Base-by-base conservation (phyloP, 495 filamentous ascomycete species). In the Trichoderma gamsii region DNA sequence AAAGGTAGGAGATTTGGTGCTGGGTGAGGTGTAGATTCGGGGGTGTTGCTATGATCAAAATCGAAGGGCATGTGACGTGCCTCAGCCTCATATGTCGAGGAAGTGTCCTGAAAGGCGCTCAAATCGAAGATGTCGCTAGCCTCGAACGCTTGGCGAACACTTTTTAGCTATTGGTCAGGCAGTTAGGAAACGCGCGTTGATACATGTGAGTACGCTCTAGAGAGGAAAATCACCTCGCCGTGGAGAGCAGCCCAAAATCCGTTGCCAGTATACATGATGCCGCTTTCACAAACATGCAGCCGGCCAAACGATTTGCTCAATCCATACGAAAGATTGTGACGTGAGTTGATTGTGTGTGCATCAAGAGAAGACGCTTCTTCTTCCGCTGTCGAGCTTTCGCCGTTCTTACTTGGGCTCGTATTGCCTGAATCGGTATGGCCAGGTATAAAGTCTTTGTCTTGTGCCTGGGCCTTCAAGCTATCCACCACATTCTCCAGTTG, bases 401-500 rank as follows among this genome's bases (percentile, higher is more conserved):
- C 16, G 16, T 21, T 21, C 7, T 51, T 21, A 18, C 21, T 3
- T 15, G 46, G 15, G 7, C 15, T n/a, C n/a, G 46, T n/a, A 51
- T 21, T 21, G 15, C 46, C 16, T 21, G 46, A 21, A 18, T 51
- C 16, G 15, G 18, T 21, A 51, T 51, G 46, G 46, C 16, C 13
- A 51, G 16, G 18, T 21, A n/a, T 51, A 3, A 15, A 18, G 6
- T 51, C 18, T 51, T 51, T 21, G 15, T 51, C 46, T 51, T 51
- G 41, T 44, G 41, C 8, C 27, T 65, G 64, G 12, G 64, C n/a
- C 21, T 27, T 68, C 38, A 72, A 41, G 16, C 59, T 63, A 16
- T 70, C 71, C 29, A 72, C 69, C 61, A 71, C 65, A 13, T 35
- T 63, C 61, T 73, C 72, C 35, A 73, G 69, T 1, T 66, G 72